phyloP scores from a whole-genome alignment of 2,329 filamentous ascomycete genomes.

The Aspergillus sclerotialis region DNA sequence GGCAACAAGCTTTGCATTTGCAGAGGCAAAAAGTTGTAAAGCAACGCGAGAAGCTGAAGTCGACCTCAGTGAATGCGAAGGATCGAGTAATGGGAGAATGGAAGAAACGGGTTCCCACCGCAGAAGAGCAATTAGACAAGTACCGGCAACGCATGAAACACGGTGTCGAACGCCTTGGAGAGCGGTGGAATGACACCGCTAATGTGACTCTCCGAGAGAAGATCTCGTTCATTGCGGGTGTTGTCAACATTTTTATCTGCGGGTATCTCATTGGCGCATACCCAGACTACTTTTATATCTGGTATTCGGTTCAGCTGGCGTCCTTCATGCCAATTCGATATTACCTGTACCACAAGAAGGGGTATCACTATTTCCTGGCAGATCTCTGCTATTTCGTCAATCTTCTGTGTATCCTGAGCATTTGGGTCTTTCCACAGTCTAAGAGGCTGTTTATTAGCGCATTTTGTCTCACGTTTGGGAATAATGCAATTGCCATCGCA shows the following conservation, averaged over 20 bases:
- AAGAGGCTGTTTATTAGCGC: slow-evolving; percentile 87
- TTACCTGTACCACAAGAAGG: slow-evolving; percentile 82
- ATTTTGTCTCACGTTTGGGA: slow-evolving; percentile 89
- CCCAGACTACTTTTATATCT: slow-evolving; percentile 80
- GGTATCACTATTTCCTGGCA: slow-evolving; percentile 94
- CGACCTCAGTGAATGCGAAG: slow-evolving; percentile 68
- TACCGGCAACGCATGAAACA: slow-evolving; percentile 82
- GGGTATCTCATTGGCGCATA: slow-evolving; percentile 85
- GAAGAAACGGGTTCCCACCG: slow-evolving; percentile 75
- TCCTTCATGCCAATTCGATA: slow-evolving; percentile 98
- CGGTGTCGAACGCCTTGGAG: slow-evolving; percentile 79
- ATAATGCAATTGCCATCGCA: slow-evolving; percentile 94
- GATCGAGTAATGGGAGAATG: slow-evolving; percentile 89
- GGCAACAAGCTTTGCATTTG: slow-evolving; percentile 72
- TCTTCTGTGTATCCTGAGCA: slow-evolving; percentile 67
- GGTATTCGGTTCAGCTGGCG: slow-evolving; percentile 80
- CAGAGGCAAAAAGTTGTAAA: slow-evolving; percentile 80
- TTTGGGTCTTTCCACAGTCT: slow-evolving; percentile 86
- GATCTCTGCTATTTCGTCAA: slow-evolving; percentile 99
- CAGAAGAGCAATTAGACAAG: slow-evolving; percentile 86
- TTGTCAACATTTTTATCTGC: slow-evolving; percentile 95
- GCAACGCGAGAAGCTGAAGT: slow-evolving; percentile 73
- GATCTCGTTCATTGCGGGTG: slow-evolving; percentile 89
- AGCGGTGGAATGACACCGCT: slow-evolving; percentile 82
- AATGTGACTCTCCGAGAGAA: slow-evolving; percentile 88